Conservation (phyloP, 2,329 filamentous ascomycete genomes). For the Scortechinia acanthostroma region DNA sequence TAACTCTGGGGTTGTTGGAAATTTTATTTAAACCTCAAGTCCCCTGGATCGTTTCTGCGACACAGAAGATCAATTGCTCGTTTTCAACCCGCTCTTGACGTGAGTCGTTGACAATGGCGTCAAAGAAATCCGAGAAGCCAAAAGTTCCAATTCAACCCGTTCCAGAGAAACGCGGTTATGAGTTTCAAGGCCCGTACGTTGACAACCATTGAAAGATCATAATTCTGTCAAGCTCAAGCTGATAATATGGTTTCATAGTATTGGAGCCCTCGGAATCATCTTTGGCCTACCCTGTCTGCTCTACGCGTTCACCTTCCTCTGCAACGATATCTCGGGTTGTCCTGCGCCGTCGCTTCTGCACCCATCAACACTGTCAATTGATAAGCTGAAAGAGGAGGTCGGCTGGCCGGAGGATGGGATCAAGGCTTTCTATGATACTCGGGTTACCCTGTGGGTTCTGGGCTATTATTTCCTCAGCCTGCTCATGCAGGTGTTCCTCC, state of each 20-base stretch:
- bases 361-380: constrained; percentile 64
- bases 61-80: no score
- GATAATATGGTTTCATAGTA: constrained; percentile 32
- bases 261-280: constrained; percentile 71
- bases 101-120: neutral
- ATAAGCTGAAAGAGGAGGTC: constrained; percentile 70
- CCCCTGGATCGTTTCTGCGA: no score
- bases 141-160: neutral
- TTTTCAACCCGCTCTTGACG: no score
- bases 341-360: constrained; percentile 74
- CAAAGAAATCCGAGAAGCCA: neutral
- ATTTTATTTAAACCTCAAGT: no score
- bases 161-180: constrained; percentile 17
- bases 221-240: constrained; percentile 6
- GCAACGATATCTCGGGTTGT: constrained; percentile 89
- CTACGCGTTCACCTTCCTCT: constrained; percentile 75
- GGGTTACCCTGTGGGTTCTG: constrained; percentile 63
- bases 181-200: constrained; percentile 38
- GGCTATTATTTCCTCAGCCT: constrained; percentile 75
- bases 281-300: constrained; percentile 74
- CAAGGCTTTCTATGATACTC: constrained; percentile 60
- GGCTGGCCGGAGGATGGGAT: constrained; percentile 74
- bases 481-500: constrained; percentile 69
- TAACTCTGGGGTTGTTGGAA: no score
- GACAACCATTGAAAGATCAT: neutral